Conservation (phyloP, 768 basidiomycete genomes). For the Zangia roseola region DNA sequence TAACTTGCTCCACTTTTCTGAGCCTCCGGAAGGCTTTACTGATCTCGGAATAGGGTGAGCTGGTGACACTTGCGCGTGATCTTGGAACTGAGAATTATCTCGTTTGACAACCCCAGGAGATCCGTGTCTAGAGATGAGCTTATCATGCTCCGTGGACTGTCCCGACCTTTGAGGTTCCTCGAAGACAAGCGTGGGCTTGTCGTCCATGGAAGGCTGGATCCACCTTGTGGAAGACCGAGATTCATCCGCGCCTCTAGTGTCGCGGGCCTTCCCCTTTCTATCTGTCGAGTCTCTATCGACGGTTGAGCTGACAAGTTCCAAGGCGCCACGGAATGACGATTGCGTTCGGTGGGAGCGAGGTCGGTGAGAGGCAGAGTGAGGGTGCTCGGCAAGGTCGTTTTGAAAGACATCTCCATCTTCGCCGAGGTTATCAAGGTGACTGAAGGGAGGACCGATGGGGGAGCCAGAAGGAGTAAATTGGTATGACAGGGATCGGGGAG, state of each 20-base stretch:
- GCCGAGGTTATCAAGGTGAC: slow-evolving; percentile 26
- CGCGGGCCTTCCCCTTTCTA: slow-evolving; percentile 54
- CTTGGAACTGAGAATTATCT: slow-evolving; percentile 3
- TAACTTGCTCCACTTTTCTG: slow-evolving; percentile 60
- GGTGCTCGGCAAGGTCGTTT: slow-evolving; percentile 35
- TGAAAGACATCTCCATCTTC: slow-evolving; percentile 28
- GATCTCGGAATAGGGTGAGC: slow-evolving; percentile 29
- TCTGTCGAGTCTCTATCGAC: slow-evolving; percentile 42
- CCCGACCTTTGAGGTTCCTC: slow-evolving; percentile 24
- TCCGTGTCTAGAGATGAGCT: slow-evolving; percentile 12
- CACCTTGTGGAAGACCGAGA: slow-evolving; percentile 55
- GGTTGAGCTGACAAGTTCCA: slow-evolving; percentile 42
- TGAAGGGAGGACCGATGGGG: slow-evolving; percentile 27
- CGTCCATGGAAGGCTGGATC: slow-evolving; percentile 54
- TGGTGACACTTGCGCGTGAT: slow-evolving; percentile 12
- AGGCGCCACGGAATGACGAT: slow-evolving; percentile 59
- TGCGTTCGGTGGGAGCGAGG: slow-evolving; percentile 22
- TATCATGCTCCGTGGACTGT: slow-evolving; percentile 26
- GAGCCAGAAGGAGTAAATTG: slow-evolving; percentile 54
- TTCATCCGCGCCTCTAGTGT: slow-evolving; percentile 47
- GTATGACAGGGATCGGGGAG: slow-evolving; percentile 71
- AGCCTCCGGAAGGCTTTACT: slow-evolving; percentile 19
- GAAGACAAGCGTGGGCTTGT: slow-evolving; percentile 36
- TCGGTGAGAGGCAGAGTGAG: slow-evolving; percentile 31
- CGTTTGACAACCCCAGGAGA: slow-evolving; percentile 1